Evolutionary conservation across 805 yeast species (phyloP).

Genomic region (Yamadazyma endophytica): DNA sequence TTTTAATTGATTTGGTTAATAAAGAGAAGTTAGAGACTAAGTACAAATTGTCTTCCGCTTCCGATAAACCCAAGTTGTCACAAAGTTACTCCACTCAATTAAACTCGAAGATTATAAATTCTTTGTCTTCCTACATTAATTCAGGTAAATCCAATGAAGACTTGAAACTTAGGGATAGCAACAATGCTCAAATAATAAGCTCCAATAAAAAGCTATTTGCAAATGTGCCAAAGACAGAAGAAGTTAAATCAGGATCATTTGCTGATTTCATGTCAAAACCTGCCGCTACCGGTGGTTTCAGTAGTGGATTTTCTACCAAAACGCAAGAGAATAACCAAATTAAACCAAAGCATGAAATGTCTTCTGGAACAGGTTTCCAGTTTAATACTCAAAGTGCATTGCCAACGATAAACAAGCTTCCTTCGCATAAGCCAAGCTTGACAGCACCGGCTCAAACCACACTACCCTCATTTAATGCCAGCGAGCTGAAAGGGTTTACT

Average conservation of each 20-base stretch:
- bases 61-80: conserved; percentile 34
- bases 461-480: too few species aligned
- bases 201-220: conserved; percentile 1
- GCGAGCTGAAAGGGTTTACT: too few species aligned
- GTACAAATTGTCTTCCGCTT: conserved; percentile 34
- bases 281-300: too few species aligned
- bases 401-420: too few species aligned
- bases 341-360: too few species aligned
- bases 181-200: neutral
- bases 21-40: conserved; percentile 37
- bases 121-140: conserved; percentile 26
- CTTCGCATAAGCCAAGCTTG: too few species aligned
- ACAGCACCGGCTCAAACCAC: too few species aligned
- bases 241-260: conserved; percentile 12
- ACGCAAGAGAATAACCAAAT: too few species aligned
- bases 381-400: too few species aligned
- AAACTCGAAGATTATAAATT: conserved; percentile 20
- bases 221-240: neutral
- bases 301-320: too few species aligned
- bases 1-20: conserved; percentile 36
- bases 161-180: conserved; percentile 15
- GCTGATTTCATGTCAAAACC: conserved; percentile 9
- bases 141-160: conserved; percentile 27
- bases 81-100: conserved; percentile 31
- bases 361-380: too few species aligned